Percentiles rank a stretch among this genome's conserved stretches.
These are phyloP conservation scores for Myriosclerotinia duriaeana DNA, from an alignment of 2,329 filamentous ascomycete species.

Conservation along the genomic window DNA sequence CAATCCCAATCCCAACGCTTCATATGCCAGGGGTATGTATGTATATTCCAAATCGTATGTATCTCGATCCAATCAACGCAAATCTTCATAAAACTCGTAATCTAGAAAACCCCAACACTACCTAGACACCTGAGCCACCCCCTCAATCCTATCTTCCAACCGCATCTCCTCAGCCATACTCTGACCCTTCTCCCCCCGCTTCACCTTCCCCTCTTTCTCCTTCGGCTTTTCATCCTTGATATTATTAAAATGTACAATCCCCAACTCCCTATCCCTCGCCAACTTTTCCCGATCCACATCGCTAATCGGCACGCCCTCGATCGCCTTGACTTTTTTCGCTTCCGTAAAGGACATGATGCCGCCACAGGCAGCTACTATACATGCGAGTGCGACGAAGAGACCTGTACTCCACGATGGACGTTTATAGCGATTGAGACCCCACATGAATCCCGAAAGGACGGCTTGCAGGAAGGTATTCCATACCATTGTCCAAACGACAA, in stretches of 20 bases:
- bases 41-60: neutral
- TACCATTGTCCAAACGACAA: constrained; percentile 75
- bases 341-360: constrained; percentile 71
- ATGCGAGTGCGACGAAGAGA: constrained; percentile 73
- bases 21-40: neutral
- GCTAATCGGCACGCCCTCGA: constrained; percentile 68
- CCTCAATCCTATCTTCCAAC: neutral
- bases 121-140: neutral
- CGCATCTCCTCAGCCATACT: neutral
- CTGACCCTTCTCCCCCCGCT: constrained; percentile 18
- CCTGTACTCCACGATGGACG: constrained; percentile 80
- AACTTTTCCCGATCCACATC: constrained; percentile 54
- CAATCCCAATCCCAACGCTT: neutral
- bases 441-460: constrained; percentile 77
- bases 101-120: neutral
- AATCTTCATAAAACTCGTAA: neutral
- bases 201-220: constrained; percentile 40
- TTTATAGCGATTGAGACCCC: constrained; percentile 69
- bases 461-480: constrained; percentile 77
- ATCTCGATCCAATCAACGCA: neutral
- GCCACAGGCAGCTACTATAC: constrained; percentile 64
- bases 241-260: constrained; percentile 60
- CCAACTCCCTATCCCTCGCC: constrained; percentile 52
- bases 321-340: constrained; percentile 67
- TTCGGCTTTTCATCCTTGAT: constrained; percentile 53